These are phyloP conservation scores for Chaetoceros muelleri DNA, from an alignment of 108 stramenopile species.

Conservation along the genomic window DNA sequence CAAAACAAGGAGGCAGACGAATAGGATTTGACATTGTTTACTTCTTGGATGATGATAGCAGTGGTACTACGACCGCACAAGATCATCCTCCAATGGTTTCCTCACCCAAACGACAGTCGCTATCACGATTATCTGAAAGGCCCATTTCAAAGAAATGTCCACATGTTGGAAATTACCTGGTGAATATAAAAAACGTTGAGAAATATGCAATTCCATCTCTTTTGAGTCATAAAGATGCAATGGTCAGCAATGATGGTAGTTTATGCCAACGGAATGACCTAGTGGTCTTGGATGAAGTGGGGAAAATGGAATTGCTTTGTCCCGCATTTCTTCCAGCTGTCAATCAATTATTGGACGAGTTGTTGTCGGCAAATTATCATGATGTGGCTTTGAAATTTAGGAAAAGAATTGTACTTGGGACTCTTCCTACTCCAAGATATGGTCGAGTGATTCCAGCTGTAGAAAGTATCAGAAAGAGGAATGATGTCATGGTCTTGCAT, in stretches of 20 bases:
- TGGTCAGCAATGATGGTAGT: neutral
- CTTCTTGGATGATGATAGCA: neutral
- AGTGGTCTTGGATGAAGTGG: conserved; percentile 1
- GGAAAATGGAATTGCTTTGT: conserved; percentile 10
- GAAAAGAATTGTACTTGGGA: neutral
- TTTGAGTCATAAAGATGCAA: too few relatives aligned
- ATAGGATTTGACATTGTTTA: conserved; percentile 5
- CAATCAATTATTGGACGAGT: neutral
- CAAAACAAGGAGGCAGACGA: neutral
- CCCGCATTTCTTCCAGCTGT: neutral
- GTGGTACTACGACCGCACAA: too few relatives aligned
- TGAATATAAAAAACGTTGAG: neutral
- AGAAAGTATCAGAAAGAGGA: conserved; percentile 1
- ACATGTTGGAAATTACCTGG: conserved; percentile 2
- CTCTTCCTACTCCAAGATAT: conserved; percentile 8
- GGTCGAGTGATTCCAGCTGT: conserved; percentile 7
- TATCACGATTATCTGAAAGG: neutral
- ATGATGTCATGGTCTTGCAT: conserved; percentile 5
- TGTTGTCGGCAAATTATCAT: neutral
- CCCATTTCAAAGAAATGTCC: conserved; percentile 4
- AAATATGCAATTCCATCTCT: neutral
- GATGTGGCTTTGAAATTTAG: too few relatives aligned
- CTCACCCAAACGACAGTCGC: neutral
- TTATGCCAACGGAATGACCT: neutral
- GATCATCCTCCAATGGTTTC: too few relatives aligned